Base-by-base conservation (phyloP, 768 basidiomycete species). In the Pleurotus djamor region DNA sequence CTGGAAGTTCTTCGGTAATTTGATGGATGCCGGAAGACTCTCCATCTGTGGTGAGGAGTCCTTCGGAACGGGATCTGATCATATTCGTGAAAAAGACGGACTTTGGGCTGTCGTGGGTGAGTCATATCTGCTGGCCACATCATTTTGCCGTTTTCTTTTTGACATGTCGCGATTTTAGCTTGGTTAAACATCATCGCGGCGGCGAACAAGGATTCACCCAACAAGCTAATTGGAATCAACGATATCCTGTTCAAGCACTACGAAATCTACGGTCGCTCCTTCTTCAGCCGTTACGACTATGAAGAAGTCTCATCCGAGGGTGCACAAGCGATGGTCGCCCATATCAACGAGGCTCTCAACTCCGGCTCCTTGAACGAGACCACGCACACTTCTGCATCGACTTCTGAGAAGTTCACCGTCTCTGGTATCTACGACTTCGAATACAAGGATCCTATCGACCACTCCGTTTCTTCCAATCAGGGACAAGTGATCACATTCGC, bases 1-100 rank as follows among this genome's bases (percentile, higher is more conserved):
- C 63, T 98, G 95, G 95, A 99, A 99, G 76, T 99, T 99, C 85
- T 99, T 99, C 70, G 97, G 97, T 49, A 99, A 98, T 76, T 80
- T 99, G 66, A 99, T 99, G 97, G 97, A 99, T 71, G 97, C 97
- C 16, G 96, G 96, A 0, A 84, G 94, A 47, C 84, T 99, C 52
- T 98, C 96, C 52, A 98, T 99, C 70, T 99, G 97, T 68, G 97
- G 97, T 59, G 97, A 99, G 72, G 97, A 99, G 76, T 96, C 94
- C 3, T 99, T 99, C 72, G 97, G 97, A 59, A 99, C 97, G 6
- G 97, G 97, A n/a, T 98, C 96, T 12, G 97, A 99, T 75, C 97
- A 99, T 74, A 96, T 99, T 67, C 92, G 97, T 61, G 97, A 99
- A 80, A 99, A 99, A 82, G 97, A 99, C 67, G 97, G 97, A 64